Conservation (phyloP, 108 stramenopile genomes). For the Aurantiochytrium sp. region DNA sequence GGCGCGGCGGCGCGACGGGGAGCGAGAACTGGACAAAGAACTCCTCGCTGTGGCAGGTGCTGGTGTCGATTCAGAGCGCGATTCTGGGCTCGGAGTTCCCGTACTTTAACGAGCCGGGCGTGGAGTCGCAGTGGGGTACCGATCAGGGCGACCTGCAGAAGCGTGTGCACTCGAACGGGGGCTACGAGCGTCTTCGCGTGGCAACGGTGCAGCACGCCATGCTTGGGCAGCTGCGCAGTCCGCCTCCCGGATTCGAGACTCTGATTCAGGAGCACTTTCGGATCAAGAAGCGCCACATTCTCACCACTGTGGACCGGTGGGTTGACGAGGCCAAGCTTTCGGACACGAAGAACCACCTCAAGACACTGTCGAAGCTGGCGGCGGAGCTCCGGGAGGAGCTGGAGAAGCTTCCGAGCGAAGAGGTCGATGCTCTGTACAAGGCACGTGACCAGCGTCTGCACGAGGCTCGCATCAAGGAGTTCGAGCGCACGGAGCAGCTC, state of each 20-base stretch:
- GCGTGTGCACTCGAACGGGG: neutral
- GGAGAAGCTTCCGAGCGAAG: neutral
- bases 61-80: slow-evolving; percentile 52
- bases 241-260: slow-evolving; percentile 36
- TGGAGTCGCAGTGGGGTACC: slow-evolving; percentile 4
- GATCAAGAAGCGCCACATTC: slow-evolving; percentile 16
- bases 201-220: slow-evolving; percentile 38
- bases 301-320: neutral
- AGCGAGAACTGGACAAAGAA: slow-evolving; percentile 41
- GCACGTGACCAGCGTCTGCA: neutral
- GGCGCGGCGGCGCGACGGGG: slow-evolving; percentile 43
- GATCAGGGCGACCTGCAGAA: neutral
- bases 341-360: neutral
- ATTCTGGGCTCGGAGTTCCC: slow-evolving; percentile 50
- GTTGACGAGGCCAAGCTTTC: neutral
- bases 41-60: slow-evolving; percentile 53
- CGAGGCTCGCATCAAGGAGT: neutral
- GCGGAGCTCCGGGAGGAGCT: slow-evolving; percentile 1
- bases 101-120: slow-evolving; percentile 57
- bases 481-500: neutral
- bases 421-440: neutral
- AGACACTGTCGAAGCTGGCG: neutral
- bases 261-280: slow-evolving; percentile 36
- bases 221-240: slow-evolving; percentile 36
- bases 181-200: slow-evolving; percentile 38